Evolutionary conservation across 305 asterid genomes (phyloP).

Genomic region (Fraxinus latifolia): DNA sequence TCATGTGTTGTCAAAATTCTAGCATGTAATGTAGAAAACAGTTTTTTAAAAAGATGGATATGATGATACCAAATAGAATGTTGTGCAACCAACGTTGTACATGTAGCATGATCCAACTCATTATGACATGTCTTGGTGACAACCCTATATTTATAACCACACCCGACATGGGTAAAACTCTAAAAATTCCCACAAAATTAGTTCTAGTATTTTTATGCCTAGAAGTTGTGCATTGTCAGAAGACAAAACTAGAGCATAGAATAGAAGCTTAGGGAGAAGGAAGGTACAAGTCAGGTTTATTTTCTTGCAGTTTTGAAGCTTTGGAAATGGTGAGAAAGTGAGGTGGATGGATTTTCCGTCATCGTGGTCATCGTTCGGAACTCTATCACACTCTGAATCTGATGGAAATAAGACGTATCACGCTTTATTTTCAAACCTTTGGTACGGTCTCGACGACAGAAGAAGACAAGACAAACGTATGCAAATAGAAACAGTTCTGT

Average conservation of each 20-base stretch:
- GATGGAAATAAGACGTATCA: not conserved
- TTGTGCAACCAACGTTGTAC: too few species aligned
- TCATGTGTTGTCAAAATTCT: too few species aligned
- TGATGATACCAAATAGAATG: too few species aligned
- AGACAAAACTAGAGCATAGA: constrained; percentile 32
- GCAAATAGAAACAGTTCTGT: constrained; percentile 22
- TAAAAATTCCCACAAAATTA: constrained; percentile 31
- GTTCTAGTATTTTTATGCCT: constrained; percentile 36
- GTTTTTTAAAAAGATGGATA: too few species aligned
- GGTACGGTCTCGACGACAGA: constrained; percentile 29
- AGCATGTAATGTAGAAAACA: too few species aligned
- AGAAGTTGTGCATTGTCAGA: constrained; percentile 24
- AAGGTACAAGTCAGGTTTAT: not conserved
- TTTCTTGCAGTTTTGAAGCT: constrained; percentile 15
- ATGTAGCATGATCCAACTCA: too few species aligned
- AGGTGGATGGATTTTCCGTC: not conserved
- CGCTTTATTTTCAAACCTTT: not conserved
- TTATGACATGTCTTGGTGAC: constrained; percentile 55
- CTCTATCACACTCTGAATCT: not conserved
- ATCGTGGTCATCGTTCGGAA: not conserved
- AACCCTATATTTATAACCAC: constrained; percentile 58
- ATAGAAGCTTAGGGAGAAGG: constrained; percentile 28
- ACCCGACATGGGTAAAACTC: constrained; percentile 54
- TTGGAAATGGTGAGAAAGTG: constrained; percentile 45
- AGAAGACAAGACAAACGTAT: constrained; percentile 46